Base-by-base conservation (phyloP, 495 filamentous ascomycete species). In the Pyrenopolyporus hunteri region DNA sequence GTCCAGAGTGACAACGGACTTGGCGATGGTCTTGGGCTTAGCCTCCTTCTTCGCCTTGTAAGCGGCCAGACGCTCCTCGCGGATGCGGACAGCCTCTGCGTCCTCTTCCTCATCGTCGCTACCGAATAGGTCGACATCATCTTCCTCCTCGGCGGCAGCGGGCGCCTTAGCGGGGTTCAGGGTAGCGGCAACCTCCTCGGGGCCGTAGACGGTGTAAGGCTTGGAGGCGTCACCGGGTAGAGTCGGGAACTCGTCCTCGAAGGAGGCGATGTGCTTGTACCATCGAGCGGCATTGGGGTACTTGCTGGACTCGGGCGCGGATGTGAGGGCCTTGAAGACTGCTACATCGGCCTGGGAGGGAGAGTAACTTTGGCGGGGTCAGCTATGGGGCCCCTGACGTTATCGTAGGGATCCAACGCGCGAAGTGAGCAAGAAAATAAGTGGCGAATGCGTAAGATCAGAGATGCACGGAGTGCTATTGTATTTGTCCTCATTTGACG, bases 241-340 rank as follows among this genome's bases (percentile, higher is more conserved):
- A 58, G 88, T 88, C 64, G 88, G 78, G 84, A 98, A 98, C 73
- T 97, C 94, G 55, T 88, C 82, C 81, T 90, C 86, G 80, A 89
- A 96, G 59, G 89, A 87, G 66, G 87, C 85, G 72, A 97, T 95
- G 85, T 98, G 93, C 84, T 95, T 97, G 85, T 97, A 96, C 94
- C 94, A 98, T 78, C 94, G 89, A 57, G 90, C 90, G 67, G 88
- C 92, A 78, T 97, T 84, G 68, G 95, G 93, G 85, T 89, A 98
- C 82, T 94, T 96, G 67, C 78, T 83, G 66, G 87, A 80, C 54
- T 88, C 87, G 56, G 94, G 94, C 35, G 84, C 78, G 57, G 80
- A 79, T 69, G 82, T 89, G 75, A 97, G 74, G 66, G 88, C 89
- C 82, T 98, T 96, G 88, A 88, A 98, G 80, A 84, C 85, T 75